phyloP scores from a whole-genome alignment of 257 asterid genomes.

The Anisodus acutangulus region DNA sequence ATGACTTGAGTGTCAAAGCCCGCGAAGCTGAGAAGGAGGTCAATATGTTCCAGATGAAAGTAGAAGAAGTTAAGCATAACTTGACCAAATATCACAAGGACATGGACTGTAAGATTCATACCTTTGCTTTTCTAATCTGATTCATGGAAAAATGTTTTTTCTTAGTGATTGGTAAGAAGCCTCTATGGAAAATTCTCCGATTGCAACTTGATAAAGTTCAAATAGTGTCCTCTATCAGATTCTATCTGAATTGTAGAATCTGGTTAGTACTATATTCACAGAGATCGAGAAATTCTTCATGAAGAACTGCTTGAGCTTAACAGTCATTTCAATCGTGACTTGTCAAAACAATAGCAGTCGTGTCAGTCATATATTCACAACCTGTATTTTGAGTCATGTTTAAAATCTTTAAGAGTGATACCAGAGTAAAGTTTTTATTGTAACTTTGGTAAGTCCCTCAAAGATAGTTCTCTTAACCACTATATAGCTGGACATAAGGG shows the following conservation, averaged over 20 bases:
- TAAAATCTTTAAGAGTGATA: neutral
- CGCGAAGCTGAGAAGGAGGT: slow-evolving; percentile 87
- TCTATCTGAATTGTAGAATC: neutral
- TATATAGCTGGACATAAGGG: slow-evolving; percentile 2
- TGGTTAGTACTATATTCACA: neutral
- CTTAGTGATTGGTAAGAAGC: slow-evolving; percentile 11
- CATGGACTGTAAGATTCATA: slow-evolving; percentile 70
- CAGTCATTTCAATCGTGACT: neutral
- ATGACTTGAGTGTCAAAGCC: slow-evolving; percentile 73
- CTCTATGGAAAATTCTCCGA: neutral
- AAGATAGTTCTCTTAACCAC: slow-evolving; percentile 16
- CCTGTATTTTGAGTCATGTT: slow-evolving; percentile 17
- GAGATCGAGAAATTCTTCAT: neutral
- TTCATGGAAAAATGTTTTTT: neutral
- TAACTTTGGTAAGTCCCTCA: neutral
- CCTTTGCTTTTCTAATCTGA: slow-evolving; percentile 12
- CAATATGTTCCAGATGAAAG: slow-evolving; percentile 68
- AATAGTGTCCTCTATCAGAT: neutral
- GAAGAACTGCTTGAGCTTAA: neutral
- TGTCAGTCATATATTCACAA: slow-evolving; percentile 5
- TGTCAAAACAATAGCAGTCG: slow-evolving; percentile 11
- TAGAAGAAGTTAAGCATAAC: slow-evolving; percentile 71
- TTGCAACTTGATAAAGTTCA: neutral
- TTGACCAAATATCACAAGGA: slow-evolving; percentile 76
- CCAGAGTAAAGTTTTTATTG: neutral